A percentile compares a stretch with the other conserved stretches of the same genome.
These are phyloP conservation scores for Vigna radiata DNA, from an alignment of 306 rosid genomes.

Conservation along the genomic window DNA sequence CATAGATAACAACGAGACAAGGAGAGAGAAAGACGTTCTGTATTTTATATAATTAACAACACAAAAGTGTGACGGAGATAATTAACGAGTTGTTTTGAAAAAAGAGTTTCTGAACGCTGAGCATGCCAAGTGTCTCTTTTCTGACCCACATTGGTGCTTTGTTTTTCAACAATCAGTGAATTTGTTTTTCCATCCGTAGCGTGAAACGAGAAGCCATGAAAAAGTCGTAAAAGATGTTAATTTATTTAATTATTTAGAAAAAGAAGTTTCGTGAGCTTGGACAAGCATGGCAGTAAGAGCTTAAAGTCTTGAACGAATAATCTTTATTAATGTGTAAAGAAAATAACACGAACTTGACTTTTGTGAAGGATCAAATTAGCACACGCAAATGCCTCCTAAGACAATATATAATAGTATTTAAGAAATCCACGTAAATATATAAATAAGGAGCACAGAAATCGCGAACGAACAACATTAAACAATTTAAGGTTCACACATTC, in stretches of 20 bases:
- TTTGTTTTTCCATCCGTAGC: background rate
- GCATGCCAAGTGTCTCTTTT: constrained; percentile 3
- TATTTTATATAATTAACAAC: background rate
- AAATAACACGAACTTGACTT: constrained; percentile 25
- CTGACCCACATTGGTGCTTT: background rate
- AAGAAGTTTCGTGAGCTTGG: constrained; percentile 33
- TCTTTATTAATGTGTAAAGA: background rate
- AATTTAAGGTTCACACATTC: constrained; percentile 19
- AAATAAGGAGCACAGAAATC: background rate
- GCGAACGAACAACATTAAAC: background rate
- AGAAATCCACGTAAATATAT: constrained; percentile 2
- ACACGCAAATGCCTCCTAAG: constrained; percentile 18
- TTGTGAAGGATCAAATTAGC: constrained; percentile 31
- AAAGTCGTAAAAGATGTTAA: background rate
- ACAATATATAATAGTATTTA: background rate
- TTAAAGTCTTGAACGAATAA: constrained; percentile 1
- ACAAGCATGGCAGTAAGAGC: constrained; percentile 2
- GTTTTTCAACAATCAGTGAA: background rate
- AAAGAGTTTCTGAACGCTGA: background rate
- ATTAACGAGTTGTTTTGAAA: background rate
- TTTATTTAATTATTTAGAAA: too few species aligned
- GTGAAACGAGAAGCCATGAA: constrained; percentile 10
- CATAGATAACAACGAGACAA: background rate
- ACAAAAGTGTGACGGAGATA: background rate
- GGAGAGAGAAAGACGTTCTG: background rate